Evolutionary conservation across 208 protist genomes (phyloP), one percentile per base, ranked within the genome.

Genomic region (Porcisia deanei): DNA sequence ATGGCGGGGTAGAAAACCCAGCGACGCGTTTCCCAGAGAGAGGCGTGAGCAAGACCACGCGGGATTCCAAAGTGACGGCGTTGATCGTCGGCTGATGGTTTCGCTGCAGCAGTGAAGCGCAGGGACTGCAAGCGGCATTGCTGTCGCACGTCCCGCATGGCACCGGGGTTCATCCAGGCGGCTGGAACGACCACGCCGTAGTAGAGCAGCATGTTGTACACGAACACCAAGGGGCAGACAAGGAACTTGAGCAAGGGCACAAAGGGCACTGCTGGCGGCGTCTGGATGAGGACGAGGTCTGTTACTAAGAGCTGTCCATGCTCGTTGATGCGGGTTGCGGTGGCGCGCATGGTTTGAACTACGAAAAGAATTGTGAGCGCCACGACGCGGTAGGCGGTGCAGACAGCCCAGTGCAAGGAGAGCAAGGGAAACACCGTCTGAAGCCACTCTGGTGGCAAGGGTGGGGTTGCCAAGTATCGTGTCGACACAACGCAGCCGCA

Each of bases 211-310:
- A 73, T 49, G 80, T 90, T 94, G 73, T 88, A 87, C 53, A 92
- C 7, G 22, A 90, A 85, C 14, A 77, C 84, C 25, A 89, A 67
- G 22, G 91, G 90, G 3, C 88, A 88, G 30, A 85, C 84, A 55
- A 92, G 12, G 77, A 88, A 95, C 86, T 93, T 91, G 43, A 90
- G 80, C 18, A 97, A 41, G n/a, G 84, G 72, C 25, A 97, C 73
- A 74, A 96, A 91, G 8, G 96, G 96, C 1, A 97, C 76, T 3
- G 91, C 88, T 0, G 96, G 96, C 30, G 96, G 96, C 25, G 89
- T 95, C 76, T 95, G 91, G 34, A 94, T 55, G 4, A 97, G 47
- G 66, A 96, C 82, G 60, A 94, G 77, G 68, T 91, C 85, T 2
- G 85, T 88, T 65, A 96, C 71, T 2, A 89, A 59, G 18, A 95